A percentile compares a stretch with the other conserved stretches of the same genome.
These are phyloP conservation scores for Oryza punctata DNA, from an alignment of 176 grass and related monocot species.

Conservation along the genomic window DNA sequence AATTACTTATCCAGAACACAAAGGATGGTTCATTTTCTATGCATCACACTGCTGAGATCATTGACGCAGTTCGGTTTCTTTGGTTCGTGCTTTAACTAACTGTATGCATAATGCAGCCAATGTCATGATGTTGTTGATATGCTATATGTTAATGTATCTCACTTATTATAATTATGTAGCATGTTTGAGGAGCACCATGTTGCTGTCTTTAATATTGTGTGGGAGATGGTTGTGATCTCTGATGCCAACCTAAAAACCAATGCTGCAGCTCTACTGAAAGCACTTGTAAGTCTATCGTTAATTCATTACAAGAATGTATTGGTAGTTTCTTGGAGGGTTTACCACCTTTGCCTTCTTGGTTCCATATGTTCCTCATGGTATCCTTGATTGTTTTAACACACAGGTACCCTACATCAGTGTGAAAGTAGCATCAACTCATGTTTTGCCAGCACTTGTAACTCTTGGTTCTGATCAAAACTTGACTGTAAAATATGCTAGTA, in stretches of 20 bases:
- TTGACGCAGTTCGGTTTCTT: slow-evolving; percentile 85
- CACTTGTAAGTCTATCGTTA: slow-evolving; percentile 63
- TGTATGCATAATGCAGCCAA: slow-evolving; percentile 13
- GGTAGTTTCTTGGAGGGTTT: neutral
- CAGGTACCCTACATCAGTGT: slow-evolving; percentile 82
- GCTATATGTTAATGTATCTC: slow-evolving; percentile 39
- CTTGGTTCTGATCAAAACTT: slow-evolving; percentile 84
- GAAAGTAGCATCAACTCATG: slow-evolving; percentile 84
- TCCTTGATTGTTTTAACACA: slow-evolving; percentile 39
- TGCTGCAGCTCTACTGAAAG: slow-evolving; percentile 86
- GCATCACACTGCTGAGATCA: slow-evolving; percentile 74
- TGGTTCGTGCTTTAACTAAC: slow-evolving; percentile 60
- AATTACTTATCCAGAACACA: slow-evolving; percentile 74
- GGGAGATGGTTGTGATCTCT: slow-evolving; percentile 98
- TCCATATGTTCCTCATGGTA: slow-evolving; percentile 19
- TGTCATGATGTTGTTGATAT: slow-evolving; percentile 24
- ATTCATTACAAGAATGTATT: slow-evolving; percentile 23
- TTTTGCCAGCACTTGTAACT: slow-evolving; percentile 94
- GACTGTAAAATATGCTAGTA: slow-evolving; percentile 96
- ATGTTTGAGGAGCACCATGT: slow-evolving; percentile 90
- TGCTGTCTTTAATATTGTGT: slow-evolving; percentile 79
- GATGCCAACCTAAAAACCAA: slow-evolving; percentile 75
- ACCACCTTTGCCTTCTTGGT: neutral
- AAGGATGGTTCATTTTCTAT: slow-evolving; percentile 77
- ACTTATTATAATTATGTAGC: slow-evolving; percentile 55